Evolutionary conservation across 2,329 filamentous ascomycete genomes (phyloP).

Genomic region (Aspergillus ochraceus): DNA sequence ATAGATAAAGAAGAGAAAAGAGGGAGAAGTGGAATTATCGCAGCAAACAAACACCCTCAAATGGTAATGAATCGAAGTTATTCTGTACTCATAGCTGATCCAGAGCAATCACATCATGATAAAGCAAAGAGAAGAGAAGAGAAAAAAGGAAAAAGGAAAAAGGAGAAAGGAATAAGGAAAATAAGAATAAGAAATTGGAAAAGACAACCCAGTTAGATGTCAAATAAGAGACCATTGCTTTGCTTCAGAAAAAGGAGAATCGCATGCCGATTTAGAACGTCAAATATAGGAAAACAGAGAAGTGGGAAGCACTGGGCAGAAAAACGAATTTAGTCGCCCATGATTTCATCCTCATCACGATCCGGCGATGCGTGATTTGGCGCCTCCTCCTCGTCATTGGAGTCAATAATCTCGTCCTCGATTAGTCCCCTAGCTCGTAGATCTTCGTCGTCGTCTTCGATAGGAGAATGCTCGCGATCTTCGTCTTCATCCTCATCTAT

Average conservation of each 20-base stretch:
- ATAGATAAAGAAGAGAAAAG: slow-evolving; percentile 3
- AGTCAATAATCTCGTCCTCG: slow-evolving; percentile 47
- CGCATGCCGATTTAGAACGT: not conserved
- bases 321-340: slow-evolving; percentile 38
- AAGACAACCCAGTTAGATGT: not conserved
- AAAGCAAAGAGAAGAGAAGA: not conserved
- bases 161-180: slow-evolving; percentile 10
- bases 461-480: slow-evolving; percentile 21
- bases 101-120: slow-evolving; percentile 5
- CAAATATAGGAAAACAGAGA: not conserved
- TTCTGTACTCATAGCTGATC: slow-evolving; percentile 10
- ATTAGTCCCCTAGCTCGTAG: slow-evolving; percentile 36
- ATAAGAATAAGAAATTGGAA: not conserved
- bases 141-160: not conserved
- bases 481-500: slow-evolving; percentile 44
- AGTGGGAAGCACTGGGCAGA: too few species aligned
- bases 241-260: not conserved
- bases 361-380: slow-evolving; percentile 26
- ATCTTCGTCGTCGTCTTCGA: slow-evolving; percentile 46
- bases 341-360: slow-evolving; percentile 42
- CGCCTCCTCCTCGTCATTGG: slow-evolving; percentile 23
- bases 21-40: slow-evolving; percentile 12
- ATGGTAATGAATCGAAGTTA: not conserved
- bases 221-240: not conserved
- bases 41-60: not conserved